A percentile compares a stretch with the other conserved stretches of the same genome.
Conservation (phyloP, 1,139 yeast genomes). For the Nakaseomyces uthaithaninus region DNA sequence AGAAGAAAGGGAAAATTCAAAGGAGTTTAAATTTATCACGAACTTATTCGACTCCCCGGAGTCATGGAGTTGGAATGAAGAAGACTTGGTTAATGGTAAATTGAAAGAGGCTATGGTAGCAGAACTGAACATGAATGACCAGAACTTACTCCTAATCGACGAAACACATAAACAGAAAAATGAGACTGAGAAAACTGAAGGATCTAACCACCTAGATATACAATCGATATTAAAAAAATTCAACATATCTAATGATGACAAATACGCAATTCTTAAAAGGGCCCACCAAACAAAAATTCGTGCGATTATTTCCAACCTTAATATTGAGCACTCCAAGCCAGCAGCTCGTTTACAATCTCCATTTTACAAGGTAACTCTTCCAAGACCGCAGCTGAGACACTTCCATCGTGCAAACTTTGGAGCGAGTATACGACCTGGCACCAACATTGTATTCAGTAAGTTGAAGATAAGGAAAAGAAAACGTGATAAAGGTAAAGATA, state of each 20-base stretch:
- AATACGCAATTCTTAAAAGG: constrained; percentile 72
- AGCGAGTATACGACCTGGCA: constrained; percentile 59
- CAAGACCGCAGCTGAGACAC: constrained; percentile 61
- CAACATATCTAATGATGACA: constrained; percentile 80
- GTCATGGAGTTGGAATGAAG: constrained; percentile 59
- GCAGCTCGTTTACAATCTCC: constrained; percentile 86
- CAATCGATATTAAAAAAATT: constrained; percentile 38
- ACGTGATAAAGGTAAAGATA: constrained; percentile 78
- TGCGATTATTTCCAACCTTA: constrained; percentile 83
- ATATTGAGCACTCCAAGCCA: constrained; percentile 86
- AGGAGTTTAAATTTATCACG: background rate
- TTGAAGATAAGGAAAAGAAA: constrained; percentile 77
- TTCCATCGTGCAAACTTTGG: constrained; percentile 74
- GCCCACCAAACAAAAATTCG: constrained; percentile 89
- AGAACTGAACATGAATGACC: constrained; percentile 76
- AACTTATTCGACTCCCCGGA: background rate
- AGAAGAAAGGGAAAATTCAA: constrained; percentile 8
- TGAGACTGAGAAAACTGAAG: constrained; percentile 3
- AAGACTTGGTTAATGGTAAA: constrained; percentile 70
- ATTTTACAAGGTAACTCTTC: constrained; percentile 71
- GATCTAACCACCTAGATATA: background rate
- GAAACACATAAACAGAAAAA: constrained; percentile 15
- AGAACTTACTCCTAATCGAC: constrained; percentile 55
- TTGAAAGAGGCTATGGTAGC: constrained; percentile 40
- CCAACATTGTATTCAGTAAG: constrained; percentile 66